Percentiles rank a stretch among this genome's conserved stretches.
Evolutionary conservation across 805 yeast genomes (phyloP).

Genomic region (Scheffersomyces amazonensis): DNA sequence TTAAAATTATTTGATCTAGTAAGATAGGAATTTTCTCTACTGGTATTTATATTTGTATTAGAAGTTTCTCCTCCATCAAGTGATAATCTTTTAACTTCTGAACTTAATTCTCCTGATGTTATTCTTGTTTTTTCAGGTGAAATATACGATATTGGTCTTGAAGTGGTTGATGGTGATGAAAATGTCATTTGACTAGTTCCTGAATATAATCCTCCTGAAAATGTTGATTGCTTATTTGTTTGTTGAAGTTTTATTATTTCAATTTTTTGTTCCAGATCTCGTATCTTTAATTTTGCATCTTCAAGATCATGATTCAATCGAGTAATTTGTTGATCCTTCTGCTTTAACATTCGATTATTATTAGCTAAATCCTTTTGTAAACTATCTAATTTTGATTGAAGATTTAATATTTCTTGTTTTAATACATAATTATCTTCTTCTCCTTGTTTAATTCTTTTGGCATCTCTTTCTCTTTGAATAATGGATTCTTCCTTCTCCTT

Average conservation of each 20-base stretch:
- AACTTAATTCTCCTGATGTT: constrained; percentile 35
- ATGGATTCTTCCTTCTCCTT: constrained; percentile 52
- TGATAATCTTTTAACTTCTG: constrained; percentile 38
- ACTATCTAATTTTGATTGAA: constrained; percentile 33
- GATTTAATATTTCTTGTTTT: constrained; percentile 19
- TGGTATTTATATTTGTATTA: too few relatives aligned
- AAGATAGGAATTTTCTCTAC: background rate
- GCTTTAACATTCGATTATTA: constrained; percentile 51
- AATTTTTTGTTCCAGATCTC: constrained; percentile 50
- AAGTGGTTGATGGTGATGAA: background rate
- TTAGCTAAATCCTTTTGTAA: constrained; percentile 51
- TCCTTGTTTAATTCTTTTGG: constrained; percentile 16
- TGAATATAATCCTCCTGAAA: background rate
- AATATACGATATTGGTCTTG: background rate
- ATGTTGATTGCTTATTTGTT: constrained; percentile 6
- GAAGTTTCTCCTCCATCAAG: constrained; percentile 22
- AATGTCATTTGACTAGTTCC: background rate
- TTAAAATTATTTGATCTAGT: constrained; percentile 1
- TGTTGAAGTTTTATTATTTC: constrained; percentile 27
- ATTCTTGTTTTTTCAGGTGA: constrained; percentile 11
- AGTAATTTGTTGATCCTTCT: constrained; percentile 66
- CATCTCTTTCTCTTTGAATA: constrained; percentile 18
- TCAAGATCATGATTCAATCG: constrained; percentile 64
- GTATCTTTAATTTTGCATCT: constrained; percentile 47
- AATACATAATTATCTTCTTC: constrained; percentile 15